phyloP scores from a whole-genome alignment of 108 stramenopile species.

The Cyclotella baltica region DNA sequence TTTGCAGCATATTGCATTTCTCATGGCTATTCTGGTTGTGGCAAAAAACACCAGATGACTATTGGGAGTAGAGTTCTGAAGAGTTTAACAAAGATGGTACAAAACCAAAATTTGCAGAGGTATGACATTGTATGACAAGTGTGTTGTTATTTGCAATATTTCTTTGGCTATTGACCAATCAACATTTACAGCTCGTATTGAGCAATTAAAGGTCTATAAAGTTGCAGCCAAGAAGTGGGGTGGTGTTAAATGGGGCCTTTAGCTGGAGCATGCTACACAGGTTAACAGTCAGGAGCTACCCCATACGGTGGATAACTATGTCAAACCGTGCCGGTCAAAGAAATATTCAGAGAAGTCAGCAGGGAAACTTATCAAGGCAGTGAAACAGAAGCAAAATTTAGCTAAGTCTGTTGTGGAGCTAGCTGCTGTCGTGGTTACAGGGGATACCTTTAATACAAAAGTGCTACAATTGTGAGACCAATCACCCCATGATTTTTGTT shows the following conservation, averaged over 20 bases:
- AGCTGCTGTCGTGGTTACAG: not conserved
- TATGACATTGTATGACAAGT: too few relatives aligned
- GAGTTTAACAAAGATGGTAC: too few relatives aligned
- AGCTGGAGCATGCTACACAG: constrained; percentile 1
- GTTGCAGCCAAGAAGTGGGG: too few relatives aligned
- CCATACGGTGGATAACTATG: not conserved
- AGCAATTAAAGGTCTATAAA: too few relatives aligned
- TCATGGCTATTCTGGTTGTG: too few relatives aligned
- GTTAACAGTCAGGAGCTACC: not conserved
- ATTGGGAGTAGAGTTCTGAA: too few relatives aligned
- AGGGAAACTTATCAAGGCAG: not conserved
- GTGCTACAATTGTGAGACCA: not conserved
- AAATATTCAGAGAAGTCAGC: not conserved
- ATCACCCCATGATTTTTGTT: constrained; percentile 2
- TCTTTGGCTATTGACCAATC: too few relatives aligned
- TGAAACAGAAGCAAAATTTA: not conserved
- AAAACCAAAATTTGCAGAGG: too few relatives aligned
- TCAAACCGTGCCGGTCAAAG: not conserved
- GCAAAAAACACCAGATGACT: too few relatives aligned
- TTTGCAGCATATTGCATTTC: too few relatives aligned
- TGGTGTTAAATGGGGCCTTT: not conserved
- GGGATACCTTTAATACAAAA: not conserved
- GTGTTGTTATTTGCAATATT: too few relatives aligned
- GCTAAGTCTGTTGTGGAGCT: not conserved
- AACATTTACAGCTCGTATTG: too few relatives aligned